phyloP scores from a whole-genome alignment of 371 early-diverging fungal genomes.

The Capniomyces stellatus region DNA sequence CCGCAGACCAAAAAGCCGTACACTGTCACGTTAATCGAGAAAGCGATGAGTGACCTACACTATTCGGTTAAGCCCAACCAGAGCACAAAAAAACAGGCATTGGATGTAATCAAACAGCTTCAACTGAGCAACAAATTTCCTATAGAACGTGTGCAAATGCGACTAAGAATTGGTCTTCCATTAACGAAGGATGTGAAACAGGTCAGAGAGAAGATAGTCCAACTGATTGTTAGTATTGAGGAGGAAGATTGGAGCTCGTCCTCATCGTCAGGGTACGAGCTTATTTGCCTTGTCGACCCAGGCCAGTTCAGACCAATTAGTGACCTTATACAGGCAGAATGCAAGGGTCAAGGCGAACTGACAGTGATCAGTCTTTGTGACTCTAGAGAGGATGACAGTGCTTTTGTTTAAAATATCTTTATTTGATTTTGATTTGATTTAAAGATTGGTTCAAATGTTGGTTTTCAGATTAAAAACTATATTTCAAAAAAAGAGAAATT shows the following conservation, averaged over 20 bases:
- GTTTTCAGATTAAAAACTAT: no score
- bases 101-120: constrained; percentile 81
- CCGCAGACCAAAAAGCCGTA: constrained; percentile 89
- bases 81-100: constrained; percentile 64
- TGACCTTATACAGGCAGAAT: constrained; percentile 60
- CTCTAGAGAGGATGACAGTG: constrained; percentile 63
- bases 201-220: constrained; percentile 53
- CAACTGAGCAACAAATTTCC: constrained; percentile 63
- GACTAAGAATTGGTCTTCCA: constrained; percentile 52
- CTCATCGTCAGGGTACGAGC: constrained; percentile 49
- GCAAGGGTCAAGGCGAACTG: constrained; percentile 69
- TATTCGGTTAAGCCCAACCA: constrained; percentile 70
- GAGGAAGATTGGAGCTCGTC: constrained; percentile 53
- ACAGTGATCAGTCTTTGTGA: constrained; percentile 72
- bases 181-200: constrained; percentile 66
- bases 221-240: constrained; percentile 54
- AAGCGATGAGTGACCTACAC: constrained; percentile 85
- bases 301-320: constrained; percentile 71
- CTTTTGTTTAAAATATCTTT: constrained; percentile 23
- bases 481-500: no score
- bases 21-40: constrained; percentile 92
- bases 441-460: no score
- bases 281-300: constrained; percentile 77
- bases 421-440: constrained; percentile 5
- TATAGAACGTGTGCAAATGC: constrained; percentile 88